These are phyloP conservation scores for Bjerkandera adusta DNA, from an alignment of 1,284 basidiomycete genomes.

Conservation along the genomic window DNA sequence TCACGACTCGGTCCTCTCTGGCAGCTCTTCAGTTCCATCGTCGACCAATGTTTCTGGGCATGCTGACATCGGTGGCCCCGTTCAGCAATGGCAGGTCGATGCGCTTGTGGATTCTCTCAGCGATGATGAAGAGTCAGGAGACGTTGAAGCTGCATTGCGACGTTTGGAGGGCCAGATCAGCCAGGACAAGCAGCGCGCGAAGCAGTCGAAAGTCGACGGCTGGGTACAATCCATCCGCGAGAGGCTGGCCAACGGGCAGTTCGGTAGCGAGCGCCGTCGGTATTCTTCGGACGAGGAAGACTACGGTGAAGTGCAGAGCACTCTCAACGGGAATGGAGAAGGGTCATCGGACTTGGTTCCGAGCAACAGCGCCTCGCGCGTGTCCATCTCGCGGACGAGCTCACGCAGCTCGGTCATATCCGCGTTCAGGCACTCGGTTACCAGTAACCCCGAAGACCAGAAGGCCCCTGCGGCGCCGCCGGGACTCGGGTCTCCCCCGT, in stretches of 20 bases:
- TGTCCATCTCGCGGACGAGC: conserved; percentile 10
- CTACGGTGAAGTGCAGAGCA: conserved; percentile 22
- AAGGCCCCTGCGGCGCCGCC: conserved; percentile 7
- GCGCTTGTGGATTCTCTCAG: conserved; percentile 75
- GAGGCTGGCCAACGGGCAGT: conserved; percentile 59
- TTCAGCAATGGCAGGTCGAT: conserved; percentile 78
- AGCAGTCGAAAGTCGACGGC: conserved; percentile 73
- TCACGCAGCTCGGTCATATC: conserved; percentile 16
- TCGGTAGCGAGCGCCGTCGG: conserved; percentile 49
- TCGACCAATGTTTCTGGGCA: conserved; percentile 36
- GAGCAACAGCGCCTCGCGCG: conserved; percentile 9
- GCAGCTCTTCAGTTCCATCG: conserved; percentile 42
- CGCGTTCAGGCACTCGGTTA: conserved; percentile 6
- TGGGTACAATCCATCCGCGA: conserved; percentile 77
- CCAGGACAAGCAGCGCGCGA: conserved; percentile 62
- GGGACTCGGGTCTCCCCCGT: not conserved
- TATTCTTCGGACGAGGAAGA: conserved; percentile 40
- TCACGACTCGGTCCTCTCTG: conserved; percentile 50
- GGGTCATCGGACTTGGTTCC: not conserved
- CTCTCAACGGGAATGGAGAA: conserved; percentile 1
- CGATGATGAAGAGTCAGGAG: conserved; percentile 72
- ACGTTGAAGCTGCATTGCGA: conserved; percentile 76
- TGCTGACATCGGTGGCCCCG: conserved; percentile 35
- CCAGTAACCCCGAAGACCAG: conserved; percentile 1
- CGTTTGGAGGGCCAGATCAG: conserved; percentile 84